Evolutionary conservation across 2,329 filamentous ascomycete genomes (phyloP).

Genomic region (Fusarium sp.): DNA sequence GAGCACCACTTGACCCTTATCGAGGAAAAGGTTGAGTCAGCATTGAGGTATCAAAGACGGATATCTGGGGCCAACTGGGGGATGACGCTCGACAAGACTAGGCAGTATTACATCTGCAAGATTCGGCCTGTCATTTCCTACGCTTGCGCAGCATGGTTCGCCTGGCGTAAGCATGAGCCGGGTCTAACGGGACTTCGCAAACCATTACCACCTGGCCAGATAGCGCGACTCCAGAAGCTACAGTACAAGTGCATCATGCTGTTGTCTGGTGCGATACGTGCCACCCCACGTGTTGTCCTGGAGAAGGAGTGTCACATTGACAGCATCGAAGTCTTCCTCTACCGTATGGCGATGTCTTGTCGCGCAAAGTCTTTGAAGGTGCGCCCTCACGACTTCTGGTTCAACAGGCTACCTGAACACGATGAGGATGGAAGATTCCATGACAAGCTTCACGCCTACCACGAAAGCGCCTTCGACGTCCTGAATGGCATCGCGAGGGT

Average conservation of each 20-base stretch:
- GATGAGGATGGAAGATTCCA: background rate
- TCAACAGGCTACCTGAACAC: background rate
- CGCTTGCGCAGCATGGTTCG: slow-evolving; percentile 11
- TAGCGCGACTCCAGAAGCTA: background rate
- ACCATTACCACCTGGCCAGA: background rate
- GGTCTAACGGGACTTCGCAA: background rate
- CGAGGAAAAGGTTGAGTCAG: background rate
- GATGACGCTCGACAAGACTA: background rate
- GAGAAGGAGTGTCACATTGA: slow-evolving; percentile 15
- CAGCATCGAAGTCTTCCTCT: background rate
- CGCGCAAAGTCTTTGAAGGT: background rate
- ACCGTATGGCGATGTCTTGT: background rate
- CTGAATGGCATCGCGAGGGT: background rate
- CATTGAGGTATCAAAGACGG: background rate
- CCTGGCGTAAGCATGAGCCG: background rate
- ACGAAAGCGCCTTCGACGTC: background rate
- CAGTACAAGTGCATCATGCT: background rate
- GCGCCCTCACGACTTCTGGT: background rate
- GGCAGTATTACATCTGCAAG: slow-evolving; percentile 1
- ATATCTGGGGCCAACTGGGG: background rate
- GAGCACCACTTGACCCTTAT: background rate
- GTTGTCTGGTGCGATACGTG: background rate
- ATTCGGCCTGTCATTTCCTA: slow-evolving; percentile 9
- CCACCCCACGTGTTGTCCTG: background rate
- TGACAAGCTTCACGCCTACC: background rate